Conservation (phyloP, 2,329 filamentous ascomycete genomes). For the Epicoccum sorghinum region DNA sequence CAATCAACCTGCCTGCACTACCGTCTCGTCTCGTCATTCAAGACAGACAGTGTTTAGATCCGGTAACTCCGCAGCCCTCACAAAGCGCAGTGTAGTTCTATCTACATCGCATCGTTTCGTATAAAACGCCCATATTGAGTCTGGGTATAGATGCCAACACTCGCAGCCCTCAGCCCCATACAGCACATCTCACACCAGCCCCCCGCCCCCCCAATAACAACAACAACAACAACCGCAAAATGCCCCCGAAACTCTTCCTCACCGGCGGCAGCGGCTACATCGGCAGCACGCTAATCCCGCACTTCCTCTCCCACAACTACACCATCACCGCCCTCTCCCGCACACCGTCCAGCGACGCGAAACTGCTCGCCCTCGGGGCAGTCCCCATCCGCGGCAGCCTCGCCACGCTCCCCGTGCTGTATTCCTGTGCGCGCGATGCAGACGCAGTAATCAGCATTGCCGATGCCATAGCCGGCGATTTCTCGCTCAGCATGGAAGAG, state of each 20-base stretch:
- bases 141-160: too few species aligned
- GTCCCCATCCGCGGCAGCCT: constrained; percentile 49
- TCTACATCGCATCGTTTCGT: too few species aligned
- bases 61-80: too few species aligned
- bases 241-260: neutral
- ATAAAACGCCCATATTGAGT: too few species aligned
- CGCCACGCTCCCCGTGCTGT: constrained; percentile 46
- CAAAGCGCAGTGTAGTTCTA: too few species aligned
- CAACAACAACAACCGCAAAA: too few species aligned
- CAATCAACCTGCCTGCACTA: too few species aligned
- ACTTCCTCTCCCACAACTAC: constrained; percentile 50
- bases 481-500: constrained; percentile 10
- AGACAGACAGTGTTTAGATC: too few species aligned
- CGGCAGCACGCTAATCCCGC: constrained; percentile 35
- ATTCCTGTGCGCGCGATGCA: constrained; percentile 43
- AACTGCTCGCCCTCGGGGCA: constrained; percentile 49
- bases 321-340: constrained; percentile 52
- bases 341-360: constrained; percentile 42
- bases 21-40: too few species aligned
- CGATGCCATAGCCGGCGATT: constrained; percentile 13
- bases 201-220: too few species aligned
- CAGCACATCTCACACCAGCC: too few species aligned
- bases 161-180: too few species aligned
- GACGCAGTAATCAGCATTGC: constrained; percentile 56
- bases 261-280: constrained; percentile 33